These are phyloP conservation scores for rapeseed (Brassica napus) DNA, from an alignment of 345 rosid genomes.

Conservation along the genomic window DNA sequence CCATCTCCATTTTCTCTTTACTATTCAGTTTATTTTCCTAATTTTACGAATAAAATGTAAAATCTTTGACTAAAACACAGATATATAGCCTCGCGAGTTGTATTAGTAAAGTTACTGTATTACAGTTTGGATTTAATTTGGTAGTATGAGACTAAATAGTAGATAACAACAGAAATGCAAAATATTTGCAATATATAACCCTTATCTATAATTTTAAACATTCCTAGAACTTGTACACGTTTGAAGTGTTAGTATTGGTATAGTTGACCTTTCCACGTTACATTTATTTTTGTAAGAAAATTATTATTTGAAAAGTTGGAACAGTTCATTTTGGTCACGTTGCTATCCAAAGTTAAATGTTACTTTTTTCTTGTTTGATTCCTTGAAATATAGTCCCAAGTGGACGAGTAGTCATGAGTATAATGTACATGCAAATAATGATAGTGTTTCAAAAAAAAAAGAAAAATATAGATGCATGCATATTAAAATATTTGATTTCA, in stretches of 20 bases:
- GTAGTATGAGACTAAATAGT: neutral
- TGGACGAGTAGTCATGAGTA: slow-evolving; percentile 17
- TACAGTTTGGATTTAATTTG: neutral
- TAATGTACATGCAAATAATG: slow-evolving; percentile 11
- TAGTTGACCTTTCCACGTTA: neutral
- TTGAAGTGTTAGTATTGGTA: neutral
- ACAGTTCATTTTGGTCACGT: neutral
- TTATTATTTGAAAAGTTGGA: neutral
- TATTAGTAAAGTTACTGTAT: neutral
- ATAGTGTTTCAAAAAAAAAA: no score
- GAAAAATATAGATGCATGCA: neutral
- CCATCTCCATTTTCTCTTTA: neutral
- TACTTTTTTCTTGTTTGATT: slow-evolving; percentile 17
- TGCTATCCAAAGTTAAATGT: slow-evolving; percentile 10
- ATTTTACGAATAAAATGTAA: neutral
- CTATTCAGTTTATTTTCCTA: neutral
- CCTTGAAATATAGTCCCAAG: slow-evolving; percentile 20
- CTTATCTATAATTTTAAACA: neutral
- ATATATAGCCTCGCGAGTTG: neutral
- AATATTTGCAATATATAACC: neutral
- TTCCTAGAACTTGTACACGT: neutral
- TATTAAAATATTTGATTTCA: neutral
- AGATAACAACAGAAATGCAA: neutral
- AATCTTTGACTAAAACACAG: neutral
- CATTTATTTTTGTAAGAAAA: neutral